These are phyloP conservation scores for Skeletonema costatum DNA, from an alignment of 108 stramenopile genomes.

Conservation along the genomic window DNA sequence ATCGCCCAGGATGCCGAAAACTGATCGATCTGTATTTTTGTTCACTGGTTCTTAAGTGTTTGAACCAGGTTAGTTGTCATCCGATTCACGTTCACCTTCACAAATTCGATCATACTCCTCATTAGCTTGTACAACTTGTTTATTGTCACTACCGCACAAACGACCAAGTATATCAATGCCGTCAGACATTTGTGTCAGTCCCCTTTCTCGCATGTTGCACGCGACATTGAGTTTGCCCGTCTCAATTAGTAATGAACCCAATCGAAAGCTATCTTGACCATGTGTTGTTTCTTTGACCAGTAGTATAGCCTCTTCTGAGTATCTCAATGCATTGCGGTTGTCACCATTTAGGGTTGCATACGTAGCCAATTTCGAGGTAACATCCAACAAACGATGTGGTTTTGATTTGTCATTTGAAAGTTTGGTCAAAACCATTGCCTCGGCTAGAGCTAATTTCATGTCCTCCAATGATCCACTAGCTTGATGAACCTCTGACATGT, in stretches of 20 bases:
- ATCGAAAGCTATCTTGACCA: neutral
- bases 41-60: neutral
- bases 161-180: neutral
- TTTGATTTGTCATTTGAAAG: neutral
- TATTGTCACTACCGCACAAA: neutral
- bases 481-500: conserved; percentile 5
- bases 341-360: conserved; percentile 6
- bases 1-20: too few species aligned
- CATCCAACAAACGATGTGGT: neutral
- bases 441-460: neutral
- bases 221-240: conserved; percentile 6
- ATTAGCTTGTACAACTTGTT: neutral
- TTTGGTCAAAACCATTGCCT: neutral
- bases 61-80: neutral
- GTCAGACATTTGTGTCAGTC: conserved; percentile 8
- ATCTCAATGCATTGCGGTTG: conserved; percentile 2
- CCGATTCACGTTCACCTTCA: neutral
- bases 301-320: conserved; percentile 15
- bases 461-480: conserved; percentile 2
- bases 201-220: neutral
- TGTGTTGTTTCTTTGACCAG: neutral
- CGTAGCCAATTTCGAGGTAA: conserved; percentile 4
- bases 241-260: conserved; percentile 3
- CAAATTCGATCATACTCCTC: neutral
- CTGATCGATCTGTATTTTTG: neutral